Conservation (phyloP, 2,329 filamentous ascomycete genomes). For the Monilinia laxa region DNA sequence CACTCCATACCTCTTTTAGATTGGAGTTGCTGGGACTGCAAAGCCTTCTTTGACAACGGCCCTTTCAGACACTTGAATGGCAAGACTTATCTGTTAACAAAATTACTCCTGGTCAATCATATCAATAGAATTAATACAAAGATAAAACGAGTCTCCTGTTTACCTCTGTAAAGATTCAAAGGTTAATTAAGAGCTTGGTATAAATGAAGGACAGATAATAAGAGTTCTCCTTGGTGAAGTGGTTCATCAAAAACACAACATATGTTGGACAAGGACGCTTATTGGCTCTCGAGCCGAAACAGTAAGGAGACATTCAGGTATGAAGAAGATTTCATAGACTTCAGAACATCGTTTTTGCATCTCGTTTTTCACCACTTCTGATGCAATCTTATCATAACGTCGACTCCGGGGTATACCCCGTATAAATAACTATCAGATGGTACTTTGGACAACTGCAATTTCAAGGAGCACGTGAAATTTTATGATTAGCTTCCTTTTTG, state of each 20-base stretch:
- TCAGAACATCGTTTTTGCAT: background rate
- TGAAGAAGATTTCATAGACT: background rate
- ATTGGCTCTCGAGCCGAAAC: slow-evolving; percentile 1
- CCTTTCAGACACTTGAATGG: background rate
- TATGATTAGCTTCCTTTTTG: background rate
- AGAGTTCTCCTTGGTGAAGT: background rate
- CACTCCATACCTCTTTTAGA: background rate
- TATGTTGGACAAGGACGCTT: background rate
- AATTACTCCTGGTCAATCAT: too few relatives aligned
- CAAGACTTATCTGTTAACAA: background rate
- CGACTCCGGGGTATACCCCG: background rate
- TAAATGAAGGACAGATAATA: background rate
- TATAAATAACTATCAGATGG: background rate
- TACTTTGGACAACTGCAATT: background rate
- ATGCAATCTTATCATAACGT: background rate
- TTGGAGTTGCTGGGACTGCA: background rate
- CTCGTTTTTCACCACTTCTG: background rate
- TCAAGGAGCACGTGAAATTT: background rate
- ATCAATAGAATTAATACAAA: too few relatives aligned
- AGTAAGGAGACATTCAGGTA: background rate
- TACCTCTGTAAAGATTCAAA: background rate
- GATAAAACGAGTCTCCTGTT: background rate
- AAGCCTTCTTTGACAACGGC: background rate
- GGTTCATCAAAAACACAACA: background rate
- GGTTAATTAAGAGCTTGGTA: background rate